Base-by-base conservation (phyloP, 495 filamentous ascomycete genomes). In the Lindgomyces ingoldianus region DNA sequence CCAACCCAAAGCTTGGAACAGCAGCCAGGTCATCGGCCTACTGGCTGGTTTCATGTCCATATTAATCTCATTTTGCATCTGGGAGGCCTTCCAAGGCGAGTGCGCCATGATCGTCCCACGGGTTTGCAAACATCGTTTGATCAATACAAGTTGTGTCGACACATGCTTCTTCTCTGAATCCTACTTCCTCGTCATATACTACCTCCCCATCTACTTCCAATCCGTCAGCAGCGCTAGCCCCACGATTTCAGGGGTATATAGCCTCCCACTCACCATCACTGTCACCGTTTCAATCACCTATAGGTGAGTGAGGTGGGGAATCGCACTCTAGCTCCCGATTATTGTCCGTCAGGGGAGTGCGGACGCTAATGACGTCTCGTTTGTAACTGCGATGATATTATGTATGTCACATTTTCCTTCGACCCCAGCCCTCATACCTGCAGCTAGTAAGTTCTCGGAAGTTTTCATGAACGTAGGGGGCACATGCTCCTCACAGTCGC, bases 1-100 rank as follows among this genome's bases (percentile, higher is more conserved):
- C 6, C 36, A 56, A 12, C 68, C 60, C 12, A 60, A 74, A 24
- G 12, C 64, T n/a, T 74, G 72, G 72, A 55, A 71, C 46, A 71
- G 65, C 56, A 67, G 71, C 46, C 57, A 63, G 12, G 75, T 83
- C 18, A 76, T 83, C 26, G 82, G 76, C 18, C 45, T 74, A 2
- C 69, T 84, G 0, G 76, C 83, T 6, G 74, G 74, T 22, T 77
- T 74, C 42, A 59, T 19, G 12, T 8, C 68, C 21, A 46, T 74
- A 24, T 16, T 61, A 9, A 36, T 26, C 16, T 1, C 54, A 1
- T 70, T 70, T 47, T 42, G 67, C 26, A 59, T 19, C 21, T 18
- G 42, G 14, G 68, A 73, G 48, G 27, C 16, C 12, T 60, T 46
- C 24, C 39, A 33, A 24, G 68, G 56, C 18, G 64, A 68, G 29